phyloP scores from a whole-genome alignment of 169 alveolate genomes.

The Cryptosporidium meleagridis region DNA sequence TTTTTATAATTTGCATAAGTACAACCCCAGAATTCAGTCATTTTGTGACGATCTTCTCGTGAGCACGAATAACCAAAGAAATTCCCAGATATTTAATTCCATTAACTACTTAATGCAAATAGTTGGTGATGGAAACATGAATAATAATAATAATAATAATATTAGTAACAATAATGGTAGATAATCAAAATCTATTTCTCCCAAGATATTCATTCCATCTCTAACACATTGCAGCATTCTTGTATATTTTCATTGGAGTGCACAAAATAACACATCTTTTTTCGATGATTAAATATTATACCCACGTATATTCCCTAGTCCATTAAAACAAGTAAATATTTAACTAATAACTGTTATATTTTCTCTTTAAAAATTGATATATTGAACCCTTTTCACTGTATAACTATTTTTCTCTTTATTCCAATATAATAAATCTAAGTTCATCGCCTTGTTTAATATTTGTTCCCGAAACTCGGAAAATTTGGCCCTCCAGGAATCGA shows the following conservation, averaged over 20 bases:
- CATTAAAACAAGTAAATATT: neutral
- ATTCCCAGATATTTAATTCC: conserved; percentile 27
- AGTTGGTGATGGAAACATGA: neutral
- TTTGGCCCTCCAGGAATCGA: neutral
- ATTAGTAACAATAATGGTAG: neutral
- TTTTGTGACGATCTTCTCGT: conserved; percentile 64
- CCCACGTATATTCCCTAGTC: neutral
- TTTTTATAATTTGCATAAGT: neutral
- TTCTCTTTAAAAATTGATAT: neutral
- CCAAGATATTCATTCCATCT: too few species aligned
- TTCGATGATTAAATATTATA: neutral
- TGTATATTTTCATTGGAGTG: neutral
- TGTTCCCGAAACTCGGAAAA: neutral
- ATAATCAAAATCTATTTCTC: neutral
- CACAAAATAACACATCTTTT: too few species aligned
- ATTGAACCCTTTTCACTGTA: neutral
- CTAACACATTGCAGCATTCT: too few species aligned
- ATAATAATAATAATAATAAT: neutral
- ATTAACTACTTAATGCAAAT: conserved; percentile 46
- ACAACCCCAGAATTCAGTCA: conserved; percentile 25
- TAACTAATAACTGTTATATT: neutral
- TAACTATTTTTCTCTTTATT: neutral
- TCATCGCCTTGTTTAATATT: neutral
- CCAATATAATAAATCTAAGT: neutral
- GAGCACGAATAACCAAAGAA: neutral